Conservation (phyloP, 2,329 filamentous ascomycete genomes). For the Aspergillus thermomutatus region DNA sequence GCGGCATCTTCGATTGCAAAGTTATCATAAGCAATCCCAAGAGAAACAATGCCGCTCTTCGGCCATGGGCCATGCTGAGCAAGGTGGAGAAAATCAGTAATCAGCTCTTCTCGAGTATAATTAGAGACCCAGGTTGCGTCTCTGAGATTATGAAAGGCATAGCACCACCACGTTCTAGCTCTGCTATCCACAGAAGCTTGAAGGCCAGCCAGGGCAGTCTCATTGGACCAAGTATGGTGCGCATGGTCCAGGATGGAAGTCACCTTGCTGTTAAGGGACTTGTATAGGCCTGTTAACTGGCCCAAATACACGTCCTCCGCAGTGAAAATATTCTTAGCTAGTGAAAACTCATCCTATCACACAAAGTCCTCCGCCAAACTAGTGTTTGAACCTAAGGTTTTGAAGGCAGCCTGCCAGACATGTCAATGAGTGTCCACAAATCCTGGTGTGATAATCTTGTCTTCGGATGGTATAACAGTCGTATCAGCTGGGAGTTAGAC, state of each 20-base stretch:
- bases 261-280: slow-evolving; percentile 52
- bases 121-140: no score
- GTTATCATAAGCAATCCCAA: no score
- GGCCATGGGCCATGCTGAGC: no score
- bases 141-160: slow-evolving; percentile 38
- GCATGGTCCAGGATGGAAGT: slow-evolving; percentile 55
- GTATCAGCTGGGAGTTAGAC: no score
- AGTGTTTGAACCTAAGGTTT: slow-evolving; percentile 52
- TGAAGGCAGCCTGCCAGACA: slow-evolving; percentile 55
- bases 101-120: no score
- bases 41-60: no score
- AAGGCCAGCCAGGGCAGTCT: slow-evolving; percentile 43
- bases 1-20: no score
- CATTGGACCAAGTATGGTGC: slow-evolving; percentile 40
- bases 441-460: slow-evolving; percentile 39
- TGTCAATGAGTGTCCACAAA: slow-evolving; percentile 58
- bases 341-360: background rate
- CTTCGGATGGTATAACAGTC: background rate
- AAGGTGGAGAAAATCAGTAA: no score
- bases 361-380: slow-evolving; percentile 49
- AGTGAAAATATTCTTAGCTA: slow-evolving; percentile 30
- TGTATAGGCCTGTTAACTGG: slow-evolving; percentile 48
- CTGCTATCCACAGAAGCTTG: slow-evolving; percentile 49
- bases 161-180: slow-evolving; percentile 48
- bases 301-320: slow-evolving; percentile 48